Evolutionary conservation across 1,139 yeast genomes (phyloP), one percentile per base, ranked within the genome.

Genomic region (Suhomyces choctaworum): DNA sequence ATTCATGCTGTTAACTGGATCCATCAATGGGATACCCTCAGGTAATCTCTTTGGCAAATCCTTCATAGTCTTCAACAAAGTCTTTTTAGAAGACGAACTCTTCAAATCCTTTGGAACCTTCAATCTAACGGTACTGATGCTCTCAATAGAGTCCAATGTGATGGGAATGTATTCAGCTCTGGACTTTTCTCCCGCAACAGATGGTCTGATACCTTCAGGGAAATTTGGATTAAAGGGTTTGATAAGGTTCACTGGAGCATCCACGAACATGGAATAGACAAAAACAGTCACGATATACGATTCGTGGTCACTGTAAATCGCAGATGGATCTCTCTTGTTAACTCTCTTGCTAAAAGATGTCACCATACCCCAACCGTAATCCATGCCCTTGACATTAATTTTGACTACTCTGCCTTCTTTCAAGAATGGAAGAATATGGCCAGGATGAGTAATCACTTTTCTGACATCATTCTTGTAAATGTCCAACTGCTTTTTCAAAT

Each of bases 311-410:
- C 82, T 68, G 51, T 62, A 81, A 10, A 67, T 64, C 42, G 70
- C 74, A 11, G 72, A 51, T 21, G 78, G 73, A 42, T 73, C 73
- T 53, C 81, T 70, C 54, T 78, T 81, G 48, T 70, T 76, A 17
- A 64, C 65, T 58, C 97, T 76, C 59, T 88, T 89, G 31, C 76
- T 71, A 51, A 82, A 86, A 25, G 80, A 77, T 7, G 87, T 81
- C 14, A 90, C 92, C 58, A 87, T 85, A 37, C 92, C 97, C 98
- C 98, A 94, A 8, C 96, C 97, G 56, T 89, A 94, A 46, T 89
- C 86, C 44, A 62, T 53, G 11, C 66, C 68, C 11, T 75, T 76
- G 26, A 80, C 66, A 39, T 73, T 73, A 13, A 94, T 78, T 49
- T 81, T 80, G 29, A 90, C 66, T 39, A 94, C 73, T 60, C 98